Base-by-base conservation (phyloP, 2,329 filamentous ascomycete species). In the Fusarium sp. region DNA sequence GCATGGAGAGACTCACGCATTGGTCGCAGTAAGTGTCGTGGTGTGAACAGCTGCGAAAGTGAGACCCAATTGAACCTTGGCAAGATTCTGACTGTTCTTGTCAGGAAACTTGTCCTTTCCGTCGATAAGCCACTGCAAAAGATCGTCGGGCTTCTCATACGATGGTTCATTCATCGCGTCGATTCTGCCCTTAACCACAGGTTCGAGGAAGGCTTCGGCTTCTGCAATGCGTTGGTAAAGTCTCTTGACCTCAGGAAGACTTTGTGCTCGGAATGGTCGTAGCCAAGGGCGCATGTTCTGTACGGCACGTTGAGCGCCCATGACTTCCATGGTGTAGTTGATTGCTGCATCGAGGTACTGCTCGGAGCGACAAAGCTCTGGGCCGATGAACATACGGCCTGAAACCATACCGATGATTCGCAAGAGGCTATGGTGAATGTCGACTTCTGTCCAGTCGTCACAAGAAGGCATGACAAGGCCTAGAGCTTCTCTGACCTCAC, bases 241-340 rank as follows among this genome's bases (percentile, higher is more conserved):
- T 7, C 20, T 44, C 43, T 49, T 43, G 1, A 60, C 28, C 14
- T 48, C 17, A 0, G 51, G 43, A 0, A 56, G 26, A 1, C 17
- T 36, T 14, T 17, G 43, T 0, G 57, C 57, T 0, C n/a, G 31
- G 10, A 60, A 56, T 0, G 18, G n/a, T 0, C 43, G 26, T 10
- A 46, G 7, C 57, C 57, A 60, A 0, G 51, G 57, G 1, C 24
- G 34, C 42, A 60, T 33, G 3, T n/a, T 28, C 3, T 34, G 51
- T 0, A 60, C 36, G 13, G 50, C 43, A 3, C 43, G 50, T 9
- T 48, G 42, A 17, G 57, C 42, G 2, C 34, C 26, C 26, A 39
- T 56, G 10, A 44, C 33, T 17, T 40, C 57, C 17, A 60, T 39
- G 14, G 51, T 60, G 26, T 60, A 60, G 28, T 60, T 60, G n/a